Evolutionary conservation across 805 yeast species (phyloP).

Genomic region (Starmerella davenportii): DNA sequence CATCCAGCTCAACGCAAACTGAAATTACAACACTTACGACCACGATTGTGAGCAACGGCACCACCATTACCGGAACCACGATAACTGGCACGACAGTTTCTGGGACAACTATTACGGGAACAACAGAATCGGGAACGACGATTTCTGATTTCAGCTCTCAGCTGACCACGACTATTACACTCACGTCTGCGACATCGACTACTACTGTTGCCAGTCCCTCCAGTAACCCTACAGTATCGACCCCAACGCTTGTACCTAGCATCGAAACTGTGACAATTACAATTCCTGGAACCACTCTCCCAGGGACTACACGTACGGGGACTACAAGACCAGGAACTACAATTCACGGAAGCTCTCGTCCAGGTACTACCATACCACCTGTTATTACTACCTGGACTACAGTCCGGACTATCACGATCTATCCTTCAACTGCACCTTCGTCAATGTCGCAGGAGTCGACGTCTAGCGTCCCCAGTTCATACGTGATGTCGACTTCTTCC

Average conservation of each 20-base stretch:
- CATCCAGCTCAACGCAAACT: neutral
- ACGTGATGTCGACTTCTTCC: neutral
- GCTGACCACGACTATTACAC: too few relatives aligned
- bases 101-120: neutral
- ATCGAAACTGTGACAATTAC: neutral
- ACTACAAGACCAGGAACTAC: conserved; percentile 1
- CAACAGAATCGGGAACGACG: neutral
- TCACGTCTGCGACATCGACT: too few relatives aligned
- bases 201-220: neutral
- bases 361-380: neutral
- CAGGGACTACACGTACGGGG: conserved; percentile 7
- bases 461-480: neutral
- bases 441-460: neutral
- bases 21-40: neutral
- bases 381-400: neutral
- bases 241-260: conserved; percentile 1
- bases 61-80: conserved; percentile 9
- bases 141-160: too few relatives aligned
- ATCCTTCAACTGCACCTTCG: too few relatives aligned
- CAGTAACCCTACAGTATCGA: conserved; percentile 4
- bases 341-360: neutral
- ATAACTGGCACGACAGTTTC: conserved; percentile 12
- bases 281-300: conserved; percentile 11
- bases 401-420: neutral
- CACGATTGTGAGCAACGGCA: too few relatives aligned